These are phyloP conservation scores for Prunus mume DNA, from an alignment of 306 rosid genomes.

Conservation along the genomic window DNA sequence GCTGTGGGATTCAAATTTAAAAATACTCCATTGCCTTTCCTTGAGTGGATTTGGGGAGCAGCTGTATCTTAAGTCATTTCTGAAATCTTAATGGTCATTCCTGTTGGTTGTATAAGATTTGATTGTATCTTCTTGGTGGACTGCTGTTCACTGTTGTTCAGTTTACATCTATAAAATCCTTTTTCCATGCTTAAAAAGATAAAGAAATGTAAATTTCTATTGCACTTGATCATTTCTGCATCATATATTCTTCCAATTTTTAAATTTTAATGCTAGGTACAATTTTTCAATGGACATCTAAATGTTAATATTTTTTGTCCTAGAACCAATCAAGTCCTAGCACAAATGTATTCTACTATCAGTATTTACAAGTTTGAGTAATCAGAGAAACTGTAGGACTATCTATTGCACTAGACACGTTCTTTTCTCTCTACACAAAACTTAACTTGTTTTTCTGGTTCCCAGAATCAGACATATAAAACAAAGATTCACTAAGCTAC, in stretches of 20 bases:
- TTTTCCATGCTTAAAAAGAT: neutral
- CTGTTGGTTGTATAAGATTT: no score
- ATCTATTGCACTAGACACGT: neutral
- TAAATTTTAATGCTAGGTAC: neutral
- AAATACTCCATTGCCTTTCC: neutral
- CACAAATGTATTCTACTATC: neutral
- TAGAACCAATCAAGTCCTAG: neutral
- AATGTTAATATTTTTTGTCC: neutral
- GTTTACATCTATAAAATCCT: no score
- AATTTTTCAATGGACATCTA: neutral
- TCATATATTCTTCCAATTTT: neutral
- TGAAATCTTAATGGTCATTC: neutral
- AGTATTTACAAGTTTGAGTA: neutral
- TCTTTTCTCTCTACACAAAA: neutral
- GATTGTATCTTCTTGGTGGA: no score
- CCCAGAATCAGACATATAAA: neutral
- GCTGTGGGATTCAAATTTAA: neutral
- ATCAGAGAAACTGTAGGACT: neutral
- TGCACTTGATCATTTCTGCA: neutral
- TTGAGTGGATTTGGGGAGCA: neutral
- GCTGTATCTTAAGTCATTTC: no score
- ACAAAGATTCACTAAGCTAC: neutral
- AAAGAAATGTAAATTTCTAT: neutral
- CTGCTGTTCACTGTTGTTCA: no score
- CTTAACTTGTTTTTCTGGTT: neutral